Evolutionary conservation across 768 basidiomycete genomes (phyloP), one percentile per base, ranked within the genome.

Genomic region (Trametes cingulata): DNA sequence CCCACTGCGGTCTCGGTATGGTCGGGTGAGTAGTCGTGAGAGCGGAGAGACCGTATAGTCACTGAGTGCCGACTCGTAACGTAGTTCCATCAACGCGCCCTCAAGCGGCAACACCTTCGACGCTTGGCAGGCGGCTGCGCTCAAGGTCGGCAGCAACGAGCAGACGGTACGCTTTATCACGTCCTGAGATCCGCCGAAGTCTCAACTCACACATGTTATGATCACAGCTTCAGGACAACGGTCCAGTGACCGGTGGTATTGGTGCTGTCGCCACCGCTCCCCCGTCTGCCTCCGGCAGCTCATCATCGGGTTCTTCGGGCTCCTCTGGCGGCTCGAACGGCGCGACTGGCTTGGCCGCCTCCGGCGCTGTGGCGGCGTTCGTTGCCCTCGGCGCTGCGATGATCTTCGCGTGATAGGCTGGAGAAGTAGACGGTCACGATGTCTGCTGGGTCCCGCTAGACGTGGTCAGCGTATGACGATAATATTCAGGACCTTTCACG

Each of bases 1-100:
- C 36, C 2, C 82, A 85, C 67, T 85, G 83, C 64, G 79, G 78
- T n/a, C 54, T 75, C 60, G 83, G 83, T 22, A 79, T 82, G 80
- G 80, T 82, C 27, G 80, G 77, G 60, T 75, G 70, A 65, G 70
- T 53, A 9, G 53, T 25, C 2, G n/a, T 12, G 35, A 39, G 15
- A 24, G 14, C 14, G 12, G 20, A 40, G 13, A n/a, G n/a, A 40
- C 14, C 39, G 14, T 20, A 1, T 19, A 14, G n/a, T 12, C 12
- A 39, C 6, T 14, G 8, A 49, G 6, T n/a, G 19, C n/a, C 2
- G 3, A 24, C 7, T 46, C 17, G 13, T 20, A 57, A 20, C 13
- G 20, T 52, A 71, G 74, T 4, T 67, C 71, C 52, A 83, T 83
- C 63, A 83, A 83, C 52, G 80, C 82, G 13, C 81, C 81, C 2